Evolutionary conservation across 169 alveolate species (phyloP).

Genomic region (Plasmodium vivax): DNA sequence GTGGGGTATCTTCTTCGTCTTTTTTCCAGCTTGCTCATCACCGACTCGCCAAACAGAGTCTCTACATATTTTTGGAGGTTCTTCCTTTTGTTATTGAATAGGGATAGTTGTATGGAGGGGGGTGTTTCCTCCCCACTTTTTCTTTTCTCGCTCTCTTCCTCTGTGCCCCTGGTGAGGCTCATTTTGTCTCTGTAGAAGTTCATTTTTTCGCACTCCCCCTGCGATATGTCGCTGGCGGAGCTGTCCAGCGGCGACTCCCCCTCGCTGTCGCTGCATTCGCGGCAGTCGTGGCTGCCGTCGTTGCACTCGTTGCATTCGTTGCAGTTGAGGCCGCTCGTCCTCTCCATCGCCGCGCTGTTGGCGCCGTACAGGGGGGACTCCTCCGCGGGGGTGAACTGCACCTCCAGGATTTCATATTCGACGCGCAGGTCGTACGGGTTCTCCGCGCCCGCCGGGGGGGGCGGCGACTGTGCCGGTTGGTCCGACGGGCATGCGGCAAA

Average conservation of each 20-base stretch:
- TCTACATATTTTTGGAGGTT: slow-evolving; percentile 34
- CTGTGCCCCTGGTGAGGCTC: not conserved
- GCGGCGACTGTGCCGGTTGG: not conserved
- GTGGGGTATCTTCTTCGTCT: slow-evolving; percentile 7
- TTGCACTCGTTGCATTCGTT: not conserved
- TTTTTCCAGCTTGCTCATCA: not conserved
- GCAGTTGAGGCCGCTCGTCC: not conserved
- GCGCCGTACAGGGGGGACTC: not conserved
- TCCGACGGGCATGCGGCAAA: not conserved
- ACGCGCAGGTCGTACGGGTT: not conserved
- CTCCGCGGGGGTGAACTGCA: not conserved
- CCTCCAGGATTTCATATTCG: not conserved
- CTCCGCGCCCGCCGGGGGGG: not conserved
- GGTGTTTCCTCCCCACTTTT: not conserved
- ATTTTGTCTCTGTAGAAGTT: slow-evolving; percentile 55
- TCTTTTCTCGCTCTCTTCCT: not conserved
- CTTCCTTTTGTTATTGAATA: slow-evolving; percentile 4
- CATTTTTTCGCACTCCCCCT: slow-evolving; percentile 25
- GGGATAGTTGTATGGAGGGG: not conserved
- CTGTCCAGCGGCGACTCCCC: not conserved
- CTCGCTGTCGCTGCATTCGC: slow-evolving; percentile 16
- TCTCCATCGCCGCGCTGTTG: not conserved
- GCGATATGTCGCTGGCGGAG: slow-evolving; percentile 38
- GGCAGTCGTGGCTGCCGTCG: not conserved
- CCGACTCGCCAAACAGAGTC: not conserved